Evolutionary conservation across 2,329 filamentous ascomycete species (phyloP), one percentile per base, ranked within the genome.

Genomic region (Colletotrichum zoysiae): DNA sequence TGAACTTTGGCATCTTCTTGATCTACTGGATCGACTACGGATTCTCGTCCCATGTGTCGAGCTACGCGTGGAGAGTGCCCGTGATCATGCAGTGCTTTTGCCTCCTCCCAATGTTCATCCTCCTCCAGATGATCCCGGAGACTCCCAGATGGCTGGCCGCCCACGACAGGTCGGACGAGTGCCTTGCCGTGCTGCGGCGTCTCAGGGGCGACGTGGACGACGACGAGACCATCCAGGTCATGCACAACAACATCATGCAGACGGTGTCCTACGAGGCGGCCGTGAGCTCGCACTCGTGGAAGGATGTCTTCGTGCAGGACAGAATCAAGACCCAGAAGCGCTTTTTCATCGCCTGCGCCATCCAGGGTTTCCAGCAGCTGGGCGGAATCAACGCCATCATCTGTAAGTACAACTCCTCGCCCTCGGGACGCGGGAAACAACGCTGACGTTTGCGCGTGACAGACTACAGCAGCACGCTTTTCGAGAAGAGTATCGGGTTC

Each of bases 381-480:
- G 81, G 82, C 6, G 86, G 86, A 2, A 86, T 85, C 71, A 87
- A 86, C 44, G 82, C 83, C 5, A 82, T 86, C 38, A 85, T 85
- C 26, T 87, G 78, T 79, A n/a, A 70, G 78, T 44, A 1, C 23
- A 3, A 8, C 7, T 23, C 18, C 7, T 8, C 4, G 5, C 7
- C 12, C 3, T 5, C 4, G 26, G 23, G 4, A 3, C 20, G n/a
- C 2, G 8, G 16, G 53, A 4, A 4, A 38, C 6, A 8, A 23
- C 38, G 35, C 65, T 67, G 42, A 55, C 14, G 1, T 42, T 33
- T 30, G 30, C 30, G 7, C 0, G 53, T 0, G 18, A 6, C 18
- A 79, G 78, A 86, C 75, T 86, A 86, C 67, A 80, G 84, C 3
- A 81, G 80, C 18, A 84, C 86, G 0, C 75, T 88, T 0, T 85